Base-by-base conservation (phyloP, 106 monocot species). In the Allium fistulosum region DNA sequence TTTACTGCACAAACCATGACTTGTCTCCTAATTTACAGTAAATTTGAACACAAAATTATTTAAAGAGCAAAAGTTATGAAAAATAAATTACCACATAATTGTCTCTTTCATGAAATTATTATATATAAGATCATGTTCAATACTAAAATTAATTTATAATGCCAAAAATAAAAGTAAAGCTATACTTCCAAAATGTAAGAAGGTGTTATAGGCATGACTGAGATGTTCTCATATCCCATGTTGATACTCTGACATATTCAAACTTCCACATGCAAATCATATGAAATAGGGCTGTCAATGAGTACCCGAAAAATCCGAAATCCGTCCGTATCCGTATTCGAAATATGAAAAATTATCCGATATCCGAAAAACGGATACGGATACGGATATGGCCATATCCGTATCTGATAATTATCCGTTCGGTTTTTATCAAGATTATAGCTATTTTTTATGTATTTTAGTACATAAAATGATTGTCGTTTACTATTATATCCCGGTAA, bases 211-310 rank as follows among this genome's bases (percentile, higher is more conserved):
- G 48, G 64, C 64, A 49, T 64, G 64, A 64, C n/a, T 16, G 48
- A 64, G 64, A 49, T 48, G 49, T 46, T 46, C 17, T 64, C 64
- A 45, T 49, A 8, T 49, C 48, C 64, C 47, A 61, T 48, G 64
- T 64, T 64, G 64, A 64, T 64, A 46, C 64, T 64, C 64, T 64
- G 64, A 49, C 64, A 48, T 49, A 17, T 64, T 64, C 64, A 64
- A 63, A 46, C 13, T 63, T 18, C 47, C 63, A 14, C 63, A 63
- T 48, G 63, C 10, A 6, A 46, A 45, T 63, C 17, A 48, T 48
- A 47, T 63, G 63, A 63, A 59, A 59, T 7, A 59, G n/a, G n/a
- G n/a, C n/a, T n/a, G n/a, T n/a, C n/a, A n/a, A n/a, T n/a, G n/a
- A n/a, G n/a, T n/a, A n/a, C n/a, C n/a, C n/a, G n/a, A n/a, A n/a